Evolutionary conservation across 78 protist genomes (phyloP), one percentile per base, ranked within the genome.

Genomic region (Cavenderia fasciculata): DNA sequence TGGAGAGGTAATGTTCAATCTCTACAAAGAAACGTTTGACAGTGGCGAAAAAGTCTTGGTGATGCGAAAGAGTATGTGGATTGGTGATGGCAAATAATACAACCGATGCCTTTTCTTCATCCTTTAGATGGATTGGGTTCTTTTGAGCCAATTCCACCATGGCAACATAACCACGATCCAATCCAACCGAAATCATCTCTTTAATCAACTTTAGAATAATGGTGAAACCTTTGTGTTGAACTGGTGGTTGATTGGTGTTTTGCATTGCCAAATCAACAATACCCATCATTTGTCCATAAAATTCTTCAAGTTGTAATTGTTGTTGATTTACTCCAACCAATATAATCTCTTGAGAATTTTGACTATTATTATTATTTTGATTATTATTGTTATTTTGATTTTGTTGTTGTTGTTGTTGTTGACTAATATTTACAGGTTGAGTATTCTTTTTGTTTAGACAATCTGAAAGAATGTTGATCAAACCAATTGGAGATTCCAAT

Each of bases 81-180:
- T 69, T 46, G 59, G 41, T 69, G 1, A 47, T 33, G 21, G 46
- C 44, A 18, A 21, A 63, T 19, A 27, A 19, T 10, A 76, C 34
- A 47, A 76, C 19, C 4, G 66, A 41, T 14, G 19, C 34, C 27
- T 65, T 76, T 19, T 76, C 86, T n/a, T 76, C 86, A 11, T 31
- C 31, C 40, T 62, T 76, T 11, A 76, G 14, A 1, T 57, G 44
- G 4, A 11, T 41, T 11, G 54, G 25, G 47, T 63, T 63, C 47
- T 63, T 63, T 7, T 7, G 1, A 11, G 52, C 43, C 25, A 63
- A 25, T 27, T 46, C 34, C 18, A 14, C 38, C 29, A 79, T 21
- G 5, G 38, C 34, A 27, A 27, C 51, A 18, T 43, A 52, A 18
- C 51, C 88, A 38, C 44, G 6, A 2, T 66, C 88, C 7, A 41